These are phyloP conservation scores for Exophiala sp. DNA, from an alignment of 2,329 filamentous ascomycete genomes.

Conservation along the genomic window DNA sequence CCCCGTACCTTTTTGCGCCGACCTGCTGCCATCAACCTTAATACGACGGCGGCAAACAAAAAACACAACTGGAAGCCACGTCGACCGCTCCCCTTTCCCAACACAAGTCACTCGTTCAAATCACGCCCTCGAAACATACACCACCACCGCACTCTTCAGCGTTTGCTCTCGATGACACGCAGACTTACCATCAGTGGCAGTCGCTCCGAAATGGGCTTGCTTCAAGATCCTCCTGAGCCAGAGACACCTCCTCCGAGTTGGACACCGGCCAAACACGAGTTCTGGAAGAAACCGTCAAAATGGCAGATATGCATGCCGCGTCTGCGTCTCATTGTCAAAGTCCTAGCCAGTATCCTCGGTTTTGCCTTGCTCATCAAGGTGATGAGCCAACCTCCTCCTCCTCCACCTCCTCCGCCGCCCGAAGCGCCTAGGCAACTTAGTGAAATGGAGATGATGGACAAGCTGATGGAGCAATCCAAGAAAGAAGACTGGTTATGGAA, in stretches of 20 bases:
- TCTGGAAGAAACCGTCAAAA: constrained; percentile 30
- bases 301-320: constrained; percentile 30
- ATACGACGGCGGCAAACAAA: neutral
- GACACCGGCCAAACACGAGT: constrained; percentile 26
- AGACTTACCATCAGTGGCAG: constrained; percentile 27
- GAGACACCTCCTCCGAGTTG: constrained; percentile 27
- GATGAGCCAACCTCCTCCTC: constrained; percentile 19
- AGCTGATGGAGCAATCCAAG: constrained; percentile 24
- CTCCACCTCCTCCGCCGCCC: constrained; percentile 8
- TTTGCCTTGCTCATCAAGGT: constrained; percentile 24
- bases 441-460: constrained; percentile 24
- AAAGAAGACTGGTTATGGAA: constrained; percentile 29
- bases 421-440: constrained; percentile 12
- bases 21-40: constrained; percentile 10
- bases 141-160: neutral
- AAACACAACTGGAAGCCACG: neutral
- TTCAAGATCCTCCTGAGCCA: constrained; percentile 24
- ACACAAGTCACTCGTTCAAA: constrained; percentile 14
- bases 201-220: constrained; percentile 28
- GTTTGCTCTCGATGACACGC: constrained; percentile 22
- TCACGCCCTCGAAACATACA: neutral
- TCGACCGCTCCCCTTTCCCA: constrained; percentile 8
- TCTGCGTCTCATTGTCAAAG: constrained; percentile 24
- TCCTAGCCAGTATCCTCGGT: constrained; percentile 17
- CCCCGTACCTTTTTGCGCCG: constrained; percentile 1